Evolutionary conservation across 768 basidiomycete genomes (phyloP).

Genomic region (Mrakia hoshinonis): DNA sequence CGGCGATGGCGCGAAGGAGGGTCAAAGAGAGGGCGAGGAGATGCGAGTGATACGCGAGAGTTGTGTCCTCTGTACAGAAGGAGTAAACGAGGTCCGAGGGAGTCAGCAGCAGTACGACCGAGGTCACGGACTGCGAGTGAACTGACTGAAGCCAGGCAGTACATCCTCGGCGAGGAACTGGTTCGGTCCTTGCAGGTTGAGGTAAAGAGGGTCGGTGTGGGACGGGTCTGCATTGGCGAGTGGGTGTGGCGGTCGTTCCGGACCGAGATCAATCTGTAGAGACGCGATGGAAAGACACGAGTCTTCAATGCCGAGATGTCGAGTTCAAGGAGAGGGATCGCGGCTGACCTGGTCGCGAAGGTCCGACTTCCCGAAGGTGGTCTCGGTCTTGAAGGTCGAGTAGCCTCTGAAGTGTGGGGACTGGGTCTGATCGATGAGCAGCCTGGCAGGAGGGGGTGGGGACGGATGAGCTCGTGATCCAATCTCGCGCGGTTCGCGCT

Average conservation of each 20-base stretch:
- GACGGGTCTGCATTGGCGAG: background rate
- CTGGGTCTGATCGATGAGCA: background rate
- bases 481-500: background rate
- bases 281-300: no score
- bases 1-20: background rate
- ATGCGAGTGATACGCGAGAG: background rate
- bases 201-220: background rate
- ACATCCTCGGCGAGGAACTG: background rate
- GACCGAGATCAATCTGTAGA: slow-evolving; percentile 2
- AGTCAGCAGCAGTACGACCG: background rate
- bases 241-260: background rate
- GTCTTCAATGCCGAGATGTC: no score
- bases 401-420: slow-evolving; percentile 5
- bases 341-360: background rate
- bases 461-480: background rate
- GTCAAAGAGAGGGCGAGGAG: background rate
- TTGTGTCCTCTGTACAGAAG: background rate
- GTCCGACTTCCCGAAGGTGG: background rate
- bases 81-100: background rate
- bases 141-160: slow-evolving; percentile 1
- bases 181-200: background rate
- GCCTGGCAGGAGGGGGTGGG: background rate
- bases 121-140: background rate
- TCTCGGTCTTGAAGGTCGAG: slow-evolving; percentile 11
- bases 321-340: no score